A percentile compares a stretch with the other conserved stretches of the same genome.
Conservation (phyloP, 2,329 filamentous ascomycete genomes). For the Colletotrichum kahawae region DNA sequence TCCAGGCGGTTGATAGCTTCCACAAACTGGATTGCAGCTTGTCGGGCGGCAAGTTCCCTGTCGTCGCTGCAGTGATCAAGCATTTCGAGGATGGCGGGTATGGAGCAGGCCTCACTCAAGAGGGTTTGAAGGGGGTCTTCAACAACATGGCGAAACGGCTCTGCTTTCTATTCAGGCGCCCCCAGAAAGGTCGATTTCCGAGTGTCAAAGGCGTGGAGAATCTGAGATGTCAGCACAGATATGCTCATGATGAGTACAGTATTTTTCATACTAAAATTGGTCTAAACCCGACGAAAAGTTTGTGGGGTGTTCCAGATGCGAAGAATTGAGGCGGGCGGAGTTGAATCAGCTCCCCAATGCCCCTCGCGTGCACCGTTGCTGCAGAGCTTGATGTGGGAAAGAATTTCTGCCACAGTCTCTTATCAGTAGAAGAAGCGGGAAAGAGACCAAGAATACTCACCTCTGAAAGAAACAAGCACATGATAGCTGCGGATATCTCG, state of each 20-base stretch:
- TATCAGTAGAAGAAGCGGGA: rapidly evolving
- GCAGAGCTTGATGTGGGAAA: constrained; percentile 31
- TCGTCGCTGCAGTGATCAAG: not conserved
- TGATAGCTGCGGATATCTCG: constrained; percentile 35
- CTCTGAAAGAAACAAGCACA: constrained; percentile 39
- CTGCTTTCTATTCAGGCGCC: constrained; percentile 29
- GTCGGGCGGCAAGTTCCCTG: rapidly evolving
- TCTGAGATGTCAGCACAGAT: constrained; percentile 18
- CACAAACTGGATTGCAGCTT: not conserved
- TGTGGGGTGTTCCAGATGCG: constrained; percentile 36
- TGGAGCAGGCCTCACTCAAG: constrained; percentile 29
- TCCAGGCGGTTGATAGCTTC: not conserved
- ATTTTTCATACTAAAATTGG: constrained; percentile 36
- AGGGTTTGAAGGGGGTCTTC: constrained; percentile 37
- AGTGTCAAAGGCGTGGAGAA: constrained; percentile 33
- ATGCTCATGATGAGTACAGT: not conserved
- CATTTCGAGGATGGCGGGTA: constrained; percentile 28
- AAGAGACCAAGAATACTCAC: not conserved
- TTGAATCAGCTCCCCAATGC: constrained; percentile 37
- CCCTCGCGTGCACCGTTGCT: constrained; percentile 36
- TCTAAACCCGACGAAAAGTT: constrained; percentile 43
- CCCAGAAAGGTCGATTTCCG: constrained; percentile 36
- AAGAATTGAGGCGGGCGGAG: constrained; percentile 33
- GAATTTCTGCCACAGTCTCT: constrained; percentile 26
- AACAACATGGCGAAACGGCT: constrained; percentile 32